Evolutionary conservation across 139 green algal genomes (phyloP).

Genomic region (Limnomonas spitsbergensis): DNA sequence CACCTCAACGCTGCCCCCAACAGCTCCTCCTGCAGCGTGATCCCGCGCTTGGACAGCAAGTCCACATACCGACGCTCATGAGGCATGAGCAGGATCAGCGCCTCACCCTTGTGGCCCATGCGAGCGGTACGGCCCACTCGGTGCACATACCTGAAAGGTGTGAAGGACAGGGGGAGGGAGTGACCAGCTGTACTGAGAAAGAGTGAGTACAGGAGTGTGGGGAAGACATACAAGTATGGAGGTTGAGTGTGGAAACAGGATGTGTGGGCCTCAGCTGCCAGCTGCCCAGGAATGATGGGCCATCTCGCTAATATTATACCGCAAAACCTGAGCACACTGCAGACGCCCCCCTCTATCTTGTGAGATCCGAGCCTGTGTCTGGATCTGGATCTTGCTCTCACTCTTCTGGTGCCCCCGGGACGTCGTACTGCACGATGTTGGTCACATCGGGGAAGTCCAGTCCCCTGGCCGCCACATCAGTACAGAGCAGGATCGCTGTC

Average conservation of each 20-base stretch:
- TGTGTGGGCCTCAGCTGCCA: no score
- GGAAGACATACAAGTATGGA: no score
- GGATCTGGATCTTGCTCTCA: no score
- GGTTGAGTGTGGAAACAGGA: no score
- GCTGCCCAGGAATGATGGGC: no score
- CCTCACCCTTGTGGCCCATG: conserved; percentile 75
- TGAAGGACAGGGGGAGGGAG: background rate
- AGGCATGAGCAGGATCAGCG: conserved; percentile 84
- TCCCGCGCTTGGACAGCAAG: conserved; percentile 55
- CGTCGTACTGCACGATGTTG: conserved; percentile 89
- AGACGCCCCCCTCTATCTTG: no score
- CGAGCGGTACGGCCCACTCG: conserved; percentile 86
- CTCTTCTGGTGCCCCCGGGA: conserved; percentile 78
- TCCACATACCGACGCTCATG: conserved; percentile 75
- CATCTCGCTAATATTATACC: no score
- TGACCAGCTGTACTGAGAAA: no score
- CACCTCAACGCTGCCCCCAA: background rate
- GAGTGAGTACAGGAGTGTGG: no score
- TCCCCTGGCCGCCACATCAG: conserved; percentile 78
- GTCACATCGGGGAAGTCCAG: conserved; percentile 92
- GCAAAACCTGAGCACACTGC: no score
- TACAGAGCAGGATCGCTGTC: conserved; percentile 77
- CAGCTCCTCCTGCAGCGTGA: conserved; percentile 35
- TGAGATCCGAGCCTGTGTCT: no score
- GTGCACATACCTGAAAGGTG: conserved; percentile 64